Evolutionary conservation across 495 filamentous ascomycete species (phyloP).

Genomic region (Mytilinidion resinicola): DNA sequence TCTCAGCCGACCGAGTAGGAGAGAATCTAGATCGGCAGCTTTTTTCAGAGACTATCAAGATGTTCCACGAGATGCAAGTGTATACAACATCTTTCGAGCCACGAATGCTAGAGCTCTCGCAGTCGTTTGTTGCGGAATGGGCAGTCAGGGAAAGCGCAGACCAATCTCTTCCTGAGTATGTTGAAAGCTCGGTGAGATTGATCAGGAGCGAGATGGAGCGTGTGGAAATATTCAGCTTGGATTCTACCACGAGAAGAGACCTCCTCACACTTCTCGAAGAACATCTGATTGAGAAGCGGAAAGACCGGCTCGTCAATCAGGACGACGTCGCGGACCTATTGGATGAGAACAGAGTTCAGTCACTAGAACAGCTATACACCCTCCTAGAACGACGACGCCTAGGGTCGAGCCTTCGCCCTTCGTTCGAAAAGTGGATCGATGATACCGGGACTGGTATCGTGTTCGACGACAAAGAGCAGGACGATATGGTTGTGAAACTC

Average conservation of each 20-base stretch:
- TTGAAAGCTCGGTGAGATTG: slow-evolving; percentile 56
- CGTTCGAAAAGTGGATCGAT: slow-evolving; percentile 75
- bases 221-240: slow-evolving; percentile 73
- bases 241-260: slow-evolving; percentile 70
- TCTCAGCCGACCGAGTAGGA: slow-evolving; percentile 61
- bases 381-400: slow-evolving; percentile 62
- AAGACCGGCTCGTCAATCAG: slow-evolving; percentile 32
- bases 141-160: slow-evolving; percentile 53
- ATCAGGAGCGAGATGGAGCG: slow-evolving; percentile 64
- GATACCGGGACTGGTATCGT: slow-evolving; percentile 72
- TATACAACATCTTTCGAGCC: slow-evolving; percentile 79
- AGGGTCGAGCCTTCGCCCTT: slow-evolving; percentile 55
- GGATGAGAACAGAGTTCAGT: slow-evolving; percentile 54
- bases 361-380: slow-evolving; percentile 68
- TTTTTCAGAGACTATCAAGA: slow-evolving; percentile 63
- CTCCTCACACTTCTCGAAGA: slow-evolving; percentile 64
- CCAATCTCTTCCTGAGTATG: slow-evolving; percentile 60
- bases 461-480: slow-evolving; percentile 65
- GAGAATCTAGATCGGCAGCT: slow-evolving; percentile 49
- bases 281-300: slow-evolving; percentile 55
- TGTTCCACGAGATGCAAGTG: slow-evolving; percentile 73
- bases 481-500: slow-evolving; percentile 81
- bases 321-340: slow-evolving; percentile 63
- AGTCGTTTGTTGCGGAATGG: slow-evolving; percentile 57
- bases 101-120: slow-evolving; percentile 58